phyloP scores from a whole-genome alignment of 495 filamentous ascomycete species.

The Talaromyces wortmannii region DNA sequence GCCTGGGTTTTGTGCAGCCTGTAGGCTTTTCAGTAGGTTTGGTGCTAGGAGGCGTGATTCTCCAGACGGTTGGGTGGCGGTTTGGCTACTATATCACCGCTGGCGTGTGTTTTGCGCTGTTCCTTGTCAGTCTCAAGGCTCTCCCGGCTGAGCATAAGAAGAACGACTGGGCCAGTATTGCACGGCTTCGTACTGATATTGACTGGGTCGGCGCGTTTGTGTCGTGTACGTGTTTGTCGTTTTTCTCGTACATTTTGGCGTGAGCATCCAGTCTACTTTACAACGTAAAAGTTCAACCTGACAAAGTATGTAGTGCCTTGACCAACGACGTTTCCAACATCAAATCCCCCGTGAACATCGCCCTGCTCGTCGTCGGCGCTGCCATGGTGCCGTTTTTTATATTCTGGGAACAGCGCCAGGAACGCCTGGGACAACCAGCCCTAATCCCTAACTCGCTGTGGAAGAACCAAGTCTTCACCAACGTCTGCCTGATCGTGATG shows the following conservation, averaged over 20 bases:
- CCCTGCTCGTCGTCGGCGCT: slow-evolving; percentile 26
- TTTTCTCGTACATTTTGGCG: slow-evolving; percentile 42
- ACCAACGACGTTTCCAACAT: slow-evolving; percentile 30
- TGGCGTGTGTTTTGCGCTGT: slow-evolving; percentile 25
- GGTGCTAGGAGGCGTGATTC: slow-evolving; percentile 46
- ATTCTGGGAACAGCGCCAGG: slow-evolving; percentile 38
- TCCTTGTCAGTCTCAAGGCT: slow-evolving; percentile 24
- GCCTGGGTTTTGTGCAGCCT: slow-evolving; percentile 39
- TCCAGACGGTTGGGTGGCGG: slow-evolving; percentile 39
- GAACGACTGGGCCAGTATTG: slow-evolving; percentile 8
- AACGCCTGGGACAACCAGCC: slow-evolving; percentile 29
- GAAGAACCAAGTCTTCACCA: slow-evolving; percentile 41
- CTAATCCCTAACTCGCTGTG: slow-evolving; percentile 51
- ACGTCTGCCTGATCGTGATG: slow-evolving; percentile 43
- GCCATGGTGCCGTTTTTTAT: slow-evolving; percentile 36
- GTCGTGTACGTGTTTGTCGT: slow-evolving; percentile 30
- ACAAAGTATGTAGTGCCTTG: slow-evolving; percentile 20
- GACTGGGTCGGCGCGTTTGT: slow-evolving; percentile 45
- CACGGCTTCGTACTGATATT: slow-evolving; percentile 21
- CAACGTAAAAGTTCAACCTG: neutral
- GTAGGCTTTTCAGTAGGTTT: slow-evolving; percentile 49
- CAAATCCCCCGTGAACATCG: slow-evolving; percentile 25
- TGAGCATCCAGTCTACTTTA: slow-evolving; percentile 10
- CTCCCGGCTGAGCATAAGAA: slow-evolving; percentile 21
- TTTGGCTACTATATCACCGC: slow-evolving; percentile 42